These are phyloP conservation scores for Agastache rugosa DNA, from an alignment of 257 asterid genomes.

Conservation along the genomic window DNA sequence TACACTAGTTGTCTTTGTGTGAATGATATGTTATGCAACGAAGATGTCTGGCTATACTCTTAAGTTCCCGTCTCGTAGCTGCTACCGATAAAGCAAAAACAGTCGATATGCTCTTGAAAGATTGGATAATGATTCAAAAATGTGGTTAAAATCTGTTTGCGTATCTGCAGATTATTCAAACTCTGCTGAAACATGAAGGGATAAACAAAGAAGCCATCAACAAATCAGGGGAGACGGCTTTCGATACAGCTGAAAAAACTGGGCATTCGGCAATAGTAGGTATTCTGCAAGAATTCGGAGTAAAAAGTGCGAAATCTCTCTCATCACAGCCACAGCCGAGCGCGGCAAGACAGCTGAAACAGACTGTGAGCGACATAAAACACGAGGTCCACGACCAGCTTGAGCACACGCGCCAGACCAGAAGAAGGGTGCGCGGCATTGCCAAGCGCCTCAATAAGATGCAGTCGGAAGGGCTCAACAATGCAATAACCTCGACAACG, in stretches of 20 bases:
- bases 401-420: conserved; percentile 67
- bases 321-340: conserved; percentile 45
- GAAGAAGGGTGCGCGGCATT: conserved; percentile 57
- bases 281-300: conserved; percentile 57
- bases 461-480: conserved; percentile 81
- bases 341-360: conserved; percentile 61
- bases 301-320: conserved; percentile 54
- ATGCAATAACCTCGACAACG: conserved; percentile 77
- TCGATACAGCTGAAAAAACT: conserved; percentile 69
- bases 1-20: too few relatives aligned
- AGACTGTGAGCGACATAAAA: conserved; percentile 75
- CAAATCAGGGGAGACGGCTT: conserved; percentile 73
- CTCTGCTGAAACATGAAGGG: conserved; percentile 55
- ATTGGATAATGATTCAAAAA: not conserved
- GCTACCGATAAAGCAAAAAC: too few relatives aligned
- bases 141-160: not conserved
- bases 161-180: conserved; percentile 52
- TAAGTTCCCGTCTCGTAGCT: too few relatives aligned
- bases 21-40: too few relatives aligned
- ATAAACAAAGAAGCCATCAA: conserved; percentile 61
- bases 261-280: conserved; percentile 48
- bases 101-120: not conserved
- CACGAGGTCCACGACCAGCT: conserved; percentile 77
- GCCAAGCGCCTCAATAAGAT: conserved; percentile 70
- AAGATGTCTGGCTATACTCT: too few relatives aligned